phyloP scores from a whole-genome alignment of 1,139 yeast species.

The Lodderomyces metapsilosis region DNA sequence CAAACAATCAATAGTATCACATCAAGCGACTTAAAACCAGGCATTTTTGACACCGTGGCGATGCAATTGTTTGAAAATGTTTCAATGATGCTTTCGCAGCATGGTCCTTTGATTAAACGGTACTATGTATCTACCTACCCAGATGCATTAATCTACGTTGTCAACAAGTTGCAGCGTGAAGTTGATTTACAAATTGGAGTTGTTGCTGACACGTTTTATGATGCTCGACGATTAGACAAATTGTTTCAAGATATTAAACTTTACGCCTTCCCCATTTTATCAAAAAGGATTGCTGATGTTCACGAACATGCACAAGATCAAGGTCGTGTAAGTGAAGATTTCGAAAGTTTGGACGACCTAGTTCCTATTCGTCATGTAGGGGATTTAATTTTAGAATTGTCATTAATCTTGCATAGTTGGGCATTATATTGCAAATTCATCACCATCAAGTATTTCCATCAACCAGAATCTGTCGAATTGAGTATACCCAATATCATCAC shows the following conservation, averaged over 20 bases:
- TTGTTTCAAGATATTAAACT: slow-evolving; percentile 54
- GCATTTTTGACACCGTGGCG: slow-evolving; percentile 65
- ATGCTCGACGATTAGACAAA: slow-evolving; percentile 59
- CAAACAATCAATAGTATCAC: slow-evolving; percentile 35
- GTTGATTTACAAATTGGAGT: slow-evolving; percentile 90
- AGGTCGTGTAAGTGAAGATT: slow-evolving; percentile 7
- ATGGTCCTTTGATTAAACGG: slow-evolving; percentile 70
- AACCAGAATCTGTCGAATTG: slow-evolving; percentile 16
- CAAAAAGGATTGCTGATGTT: slow-evolving; percentile 22
- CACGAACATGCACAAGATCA: slow-evolving; percentile 14
- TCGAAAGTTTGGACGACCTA: slow-evolving; percentile 28
- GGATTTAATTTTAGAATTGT: slow-evolving; percentile 62
- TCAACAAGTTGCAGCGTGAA: slow-evolving; percentile 76
- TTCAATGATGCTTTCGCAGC: slow-evolving; percentile 82
- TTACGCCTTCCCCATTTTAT: slow-evolving; percentile 55
- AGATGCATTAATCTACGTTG: slow-evolving; percentile 62
- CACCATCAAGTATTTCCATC: slow-evolving; percentile 55
- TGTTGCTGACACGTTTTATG: slow-evolving; percentile 84
- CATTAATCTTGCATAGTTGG: slow-evolving; percentile 85
- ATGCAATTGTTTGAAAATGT: slow-evolving; percentile 81
- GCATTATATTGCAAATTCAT: slow-evolving; percentile 76
- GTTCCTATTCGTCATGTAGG: slow-evolving; percentile 48
- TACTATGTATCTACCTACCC: slow-evolving; percentile 59
- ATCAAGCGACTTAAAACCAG: slow-evolving; percentile 33
- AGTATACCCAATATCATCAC: slow-evolving; percentile 53